A percentile compares a stretch with the other conserved stretches of the same genome.
These are phyloP conservation scores for Penicillium crustosum DNA, from an alignment of 2,329 filamentous ascomycete species.

Conservation along the genomic window DNA sequence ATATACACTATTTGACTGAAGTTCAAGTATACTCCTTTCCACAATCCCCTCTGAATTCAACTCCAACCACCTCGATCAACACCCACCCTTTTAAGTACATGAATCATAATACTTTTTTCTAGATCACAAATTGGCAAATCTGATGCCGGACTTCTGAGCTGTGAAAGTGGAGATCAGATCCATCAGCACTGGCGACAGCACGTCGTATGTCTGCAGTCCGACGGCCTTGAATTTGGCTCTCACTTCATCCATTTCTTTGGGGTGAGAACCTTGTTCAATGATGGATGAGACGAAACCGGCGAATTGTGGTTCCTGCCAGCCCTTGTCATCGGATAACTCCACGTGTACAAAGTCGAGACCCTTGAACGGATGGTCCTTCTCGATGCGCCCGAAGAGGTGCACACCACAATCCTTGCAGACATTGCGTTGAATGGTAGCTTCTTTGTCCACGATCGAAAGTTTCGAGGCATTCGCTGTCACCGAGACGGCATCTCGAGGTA, in stretches of 20 bases:
- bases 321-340: conserved; percentile 59
- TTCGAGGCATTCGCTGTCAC: conserved; percentile 61
- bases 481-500: conserved; percentile 55
- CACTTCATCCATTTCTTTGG: conserved; percentile 56
- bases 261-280: conserved; percentile 66
- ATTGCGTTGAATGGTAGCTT: conserved; percentile 60
- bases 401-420: conserved; percentile 63
- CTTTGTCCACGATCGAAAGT: conserved; percentile 56
- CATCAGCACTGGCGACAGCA: conserved; percentile 62
- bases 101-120: not conserved
- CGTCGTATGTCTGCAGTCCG: conserved; percentile 64
- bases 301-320: conserved; percentile 73
- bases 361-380: conserved; percentile 64
- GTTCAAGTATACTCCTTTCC: not conserved
- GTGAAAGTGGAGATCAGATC: conserved; percentile 59
- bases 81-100: not conserved
- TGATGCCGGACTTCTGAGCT: conserved; percentile 48
- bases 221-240: conserved; percentile 53
- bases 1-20: not conserved
- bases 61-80: not conserved
- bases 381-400: conserved; percentile 65
- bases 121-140: conserved; percentile 29
- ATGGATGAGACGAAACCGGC: conserved; percentile 67
- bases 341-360: conserved; percentile 69
- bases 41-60: not conserved